phyloP scores from a whole-genome alignment of 2,329 filamentous ascomycete species.

The Aspergillus ochraceoroseus region DNA sequence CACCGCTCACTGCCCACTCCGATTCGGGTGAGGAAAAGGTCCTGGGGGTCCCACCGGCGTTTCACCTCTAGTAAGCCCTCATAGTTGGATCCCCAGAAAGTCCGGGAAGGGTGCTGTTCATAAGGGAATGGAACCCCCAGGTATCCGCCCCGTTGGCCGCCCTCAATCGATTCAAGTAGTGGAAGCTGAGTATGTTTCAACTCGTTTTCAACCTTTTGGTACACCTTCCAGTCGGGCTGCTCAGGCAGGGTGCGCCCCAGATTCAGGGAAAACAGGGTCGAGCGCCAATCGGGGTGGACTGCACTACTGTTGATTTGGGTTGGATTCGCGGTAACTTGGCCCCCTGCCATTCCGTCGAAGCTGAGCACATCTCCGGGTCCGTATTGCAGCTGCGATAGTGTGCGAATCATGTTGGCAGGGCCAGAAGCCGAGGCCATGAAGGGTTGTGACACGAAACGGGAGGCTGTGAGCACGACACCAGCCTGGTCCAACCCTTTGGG shows the following conservation, averaged over 20 bases:
- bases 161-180: conserved; percentile 21
- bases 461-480: too few relatives aligned
- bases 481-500: too few relatives aligned
- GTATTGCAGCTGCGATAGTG: conserved; percentile 25
- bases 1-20: conserved; percentile 15
- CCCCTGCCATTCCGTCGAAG: conserved; percentile 34
- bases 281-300: conserved; percentile 20
- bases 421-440: too few relatives aligned
- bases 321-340: conserved; percentile 31
- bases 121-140: conserved; percentile 27
- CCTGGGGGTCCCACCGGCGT: conserved; percentile 11
- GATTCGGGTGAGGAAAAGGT: conserved; percentile 10
- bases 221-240: conserved; percentile 6
- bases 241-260: conserved; percentile 12
- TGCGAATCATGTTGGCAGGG: conserved; percentile 33
- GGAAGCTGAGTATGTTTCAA: conserved; percentile 19
- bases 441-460: too few relatives aligned
- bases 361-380: conserved; percentile 22
- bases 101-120: conserved; percentile 15
- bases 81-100: conserved; percentile 25
- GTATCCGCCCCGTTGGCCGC: conserved; percentile 26
- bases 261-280: conserved; percentile 10
- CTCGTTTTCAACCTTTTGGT: conserved; percentile 11
- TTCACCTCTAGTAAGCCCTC: conserved; percentile 19
- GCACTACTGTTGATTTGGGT: conserved; percentile 15